phyloP scores from a whole-genome alignment of 768 basidiomycete species.

The Mycena rosella region DNA sequence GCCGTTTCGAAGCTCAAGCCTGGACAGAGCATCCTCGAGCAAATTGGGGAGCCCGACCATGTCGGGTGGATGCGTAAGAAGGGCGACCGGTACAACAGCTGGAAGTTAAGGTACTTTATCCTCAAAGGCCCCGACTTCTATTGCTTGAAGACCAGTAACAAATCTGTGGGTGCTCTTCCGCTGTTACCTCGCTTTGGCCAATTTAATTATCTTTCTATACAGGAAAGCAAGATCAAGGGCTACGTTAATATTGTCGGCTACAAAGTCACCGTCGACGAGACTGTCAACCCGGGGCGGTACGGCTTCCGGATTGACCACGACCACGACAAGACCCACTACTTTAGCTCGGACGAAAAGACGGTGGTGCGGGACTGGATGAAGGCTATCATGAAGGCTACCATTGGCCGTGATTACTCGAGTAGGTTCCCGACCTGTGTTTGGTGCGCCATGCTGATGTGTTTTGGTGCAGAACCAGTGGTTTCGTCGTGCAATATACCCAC shows the following conservation, averaged over 20 bases:
- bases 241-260: conserved; percentile 93
- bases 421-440: conserved; percentile 42
- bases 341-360: conserved; percentile 90
- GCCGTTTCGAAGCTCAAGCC: conserved; percentile 58
- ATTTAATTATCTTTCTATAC: conserved; percentile 15
- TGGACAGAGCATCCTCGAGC: conserved; percentile 84
- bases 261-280: conserved; percentile 94
- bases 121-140: conserved; percentile 95
- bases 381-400: conserved; percentile 99
- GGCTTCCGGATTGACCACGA: conserved; percentile 96
- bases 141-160: conserved; percentile 81
- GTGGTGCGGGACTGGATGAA: conserved; percentile 99
- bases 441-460: conserved; percentile 32
- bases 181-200: conserved; percentile 35
- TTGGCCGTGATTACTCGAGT: conserved; percentile 94
- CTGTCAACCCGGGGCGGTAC: conserved; percentile 91
- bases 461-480: conserved; percentile 71
- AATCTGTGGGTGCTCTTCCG: conserved; percentile 55
- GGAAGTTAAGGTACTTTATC: conserved; percentile 94
- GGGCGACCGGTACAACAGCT: conserved; percentile 91
- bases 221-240: conserved; percentile 98
- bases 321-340: conserved; percentile 86
- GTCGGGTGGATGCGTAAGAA: conserved; percentile 97
- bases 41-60: conserved; percentile 93
- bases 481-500: conserved; percentile 98